Evolutionary conservation across 2,329 filamentous ascomycete species (phyloP), one percentile per base, ranked within the genome.

Genomic region (Cucurbitaria berberidis): DNA sequence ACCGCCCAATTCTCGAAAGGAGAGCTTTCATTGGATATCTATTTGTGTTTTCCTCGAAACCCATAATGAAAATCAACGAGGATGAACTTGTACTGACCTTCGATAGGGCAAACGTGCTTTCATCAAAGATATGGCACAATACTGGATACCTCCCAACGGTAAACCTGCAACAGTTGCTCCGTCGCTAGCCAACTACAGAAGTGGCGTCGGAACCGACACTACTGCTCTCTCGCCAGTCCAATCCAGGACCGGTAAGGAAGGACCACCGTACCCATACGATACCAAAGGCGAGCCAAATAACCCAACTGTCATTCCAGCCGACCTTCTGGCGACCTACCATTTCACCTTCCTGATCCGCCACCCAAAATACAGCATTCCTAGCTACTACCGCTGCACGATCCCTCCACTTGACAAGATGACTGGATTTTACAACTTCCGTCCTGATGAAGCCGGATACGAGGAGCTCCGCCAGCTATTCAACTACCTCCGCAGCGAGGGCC

Each of bases 51-150:
- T n/a, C n/a, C n/a, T n/a, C n/a, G n/a, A 5, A 26, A 9, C 24
- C 11, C 44, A 24, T 40, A 41, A 13, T 18, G 32, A 42, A 9
- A 44, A 26, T 41, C 16, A 18, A 46, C 27, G 45, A 46, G 32
- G 1, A 45, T 44, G 45, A 53, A 3, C 7, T 9, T 2, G 4
- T 53, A 49, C 70, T 74, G 49, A 73, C 63, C 27, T 41, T 8
- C 16, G 9, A 13, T 64, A 96, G 90, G 89, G 87, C 68, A 96
- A 96, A 80, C 90, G 93, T 65, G 80, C 96, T 67, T 97, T 98
- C 80, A 95, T 99, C 84, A 99, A 99, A 77, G 95, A 98, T 76
- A 99, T 98, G 80, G 88, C 90, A 50, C 89, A 97, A 77, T 98
- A 98, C 76, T 82, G 97, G 62, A 82, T 96, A 60, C 89, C 92